phyloP scores from a whole-genome alignment of 768 basidiomycete species.

The Agaricus subrufescens region DNA sequence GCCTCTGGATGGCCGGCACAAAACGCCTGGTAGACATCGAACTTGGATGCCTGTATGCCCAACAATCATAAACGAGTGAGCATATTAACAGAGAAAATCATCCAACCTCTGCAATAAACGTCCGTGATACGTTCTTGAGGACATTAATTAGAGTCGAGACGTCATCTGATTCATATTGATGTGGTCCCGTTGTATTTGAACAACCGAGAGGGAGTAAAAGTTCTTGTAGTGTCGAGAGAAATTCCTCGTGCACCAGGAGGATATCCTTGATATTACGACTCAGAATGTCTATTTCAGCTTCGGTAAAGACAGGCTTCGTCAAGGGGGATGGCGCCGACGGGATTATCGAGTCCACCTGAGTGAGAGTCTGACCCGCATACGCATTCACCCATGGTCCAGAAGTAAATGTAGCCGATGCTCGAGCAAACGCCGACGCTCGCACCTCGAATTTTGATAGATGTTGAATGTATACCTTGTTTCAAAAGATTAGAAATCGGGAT shows the following conservation, averaged over 20 bases:
- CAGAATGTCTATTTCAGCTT: slow-evolving; percentile 52
- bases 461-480: slow-evolving; percentile 58
- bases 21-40: slow-evolving; percentile 78
- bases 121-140: slow-evolving; percentile 46
- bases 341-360: slow-evolving; percentile 5
- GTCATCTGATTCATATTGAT: slow-evolving; percentile 13
- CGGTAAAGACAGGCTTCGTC: slow-evolving; percentile 44
- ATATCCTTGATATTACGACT: slow-evolving; percentile 67
- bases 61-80: not conserved
- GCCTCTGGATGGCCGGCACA: slow-evolving; percentile 87
- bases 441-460: slow-evolving; percentile 45
- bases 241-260: slow-evolving; percentile 62
- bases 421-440: slow-evolving; percentile 35
- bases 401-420: slow-evolving; percentile 38
- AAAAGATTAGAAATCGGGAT: not conserved
- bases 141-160: slow-evolving; percentile 36
- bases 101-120: slow-evolving; percentile 56
- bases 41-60: slow-evolving; percentile 56
- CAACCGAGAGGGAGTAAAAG: slow-evolving; percentile 51
- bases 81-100: slow-evolving; percentile 3
- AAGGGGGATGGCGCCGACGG: slow-evolving; percentile 22
- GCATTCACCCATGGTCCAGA: slow-evolving; percentile 43
- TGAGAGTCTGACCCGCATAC: slow-evolving; percentile 20
- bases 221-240: slow-evolving; percentile 49
- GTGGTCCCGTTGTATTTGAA: slow-evolving; percentile 24